Base-by-base conservation (phyloP, 352 stramenopile species). In the Thraustochytrium sp. region DNA sequence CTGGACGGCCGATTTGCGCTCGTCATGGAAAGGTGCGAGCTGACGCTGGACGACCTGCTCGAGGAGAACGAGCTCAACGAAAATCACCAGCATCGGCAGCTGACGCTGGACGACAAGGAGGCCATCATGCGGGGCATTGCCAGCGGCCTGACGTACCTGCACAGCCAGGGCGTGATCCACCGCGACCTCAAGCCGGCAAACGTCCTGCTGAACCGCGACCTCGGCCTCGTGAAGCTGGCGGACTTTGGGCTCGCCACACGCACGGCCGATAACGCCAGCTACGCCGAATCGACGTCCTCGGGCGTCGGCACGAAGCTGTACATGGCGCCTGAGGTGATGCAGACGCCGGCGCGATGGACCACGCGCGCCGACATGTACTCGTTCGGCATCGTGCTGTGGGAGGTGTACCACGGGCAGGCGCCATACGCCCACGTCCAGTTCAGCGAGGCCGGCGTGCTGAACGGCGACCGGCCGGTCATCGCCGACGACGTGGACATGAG, bases 171-270 rank as follows among this genome's bases (percentile, higher is more conserved):
- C 49, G 91, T 97, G 73, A 87, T 98, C 26, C 94, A 98, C 61
- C 92, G 94, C 36, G 94, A 98, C 65, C 95, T 98, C 64, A 98
- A 98, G 82, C 94, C 94, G 8, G 91, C 91, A 51, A 98, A 98
- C 85, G 74, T 98, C 26, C 88, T 98, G 31, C 93, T 98, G 75
- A 77, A 34, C 34, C 38, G 36, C n/a, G 80, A 94, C 85, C 92
- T 93, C 73, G 92, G 90, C 11, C 90, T 94, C 63, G 92, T 95
- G 76, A 97, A 97, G 88, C 75, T 91, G 4, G 84, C 62, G 21
- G 86, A 91, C 62, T 89, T 91, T 73, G 88, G 88, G 2, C 73
- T 89, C n/a, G 82, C 77, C 5, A 86, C 53, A 36, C 49, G 89
- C 40, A 51, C 36, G 21, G 92, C 94, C 76, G 90, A 91, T 34